A percentile compares a stretch with the other conserved stretches of the same genome.
phyloP scores from a whole-genome alignment of 2,329 filamentous ascomycete genomes.

The Xylariaceae sp. region DNA sequence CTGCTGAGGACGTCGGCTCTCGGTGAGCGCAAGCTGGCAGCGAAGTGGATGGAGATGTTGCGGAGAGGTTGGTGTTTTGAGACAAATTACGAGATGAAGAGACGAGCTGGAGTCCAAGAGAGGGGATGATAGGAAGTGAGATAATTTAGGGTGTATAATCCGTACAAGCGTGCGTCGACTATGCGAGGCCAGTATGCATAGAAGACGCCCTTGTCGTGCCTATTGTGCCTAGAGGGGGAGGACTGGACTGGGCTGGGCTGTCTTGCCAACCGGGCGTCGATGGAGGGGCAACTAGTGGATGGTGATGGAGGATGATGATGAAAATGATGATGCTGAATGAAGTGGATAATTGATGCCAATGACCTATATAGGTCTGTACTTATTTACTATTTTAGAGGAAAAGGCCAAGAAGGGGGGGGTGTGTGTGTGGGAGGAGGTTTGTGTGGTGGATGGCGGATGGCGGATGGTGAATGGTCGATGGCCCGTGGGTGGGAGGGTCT shows the following conservation, averaged over 20 bases:
- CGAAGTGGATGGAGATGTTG: constrained; percentile 4
- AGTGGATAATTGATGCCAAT: constrained; percentile 10
- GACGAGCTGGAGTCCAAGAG: background rate
- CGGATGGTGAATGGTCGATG: background rate
- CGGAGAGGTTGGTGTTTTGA: constrained; percentile 19
- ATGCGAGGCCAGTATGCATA: constrained; percentile 24
- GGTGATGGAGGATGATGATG: constrained; percentile 12
- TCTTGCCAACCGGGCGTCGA: constrained; percentile 2
- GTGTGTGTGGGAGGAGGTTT: background rate
- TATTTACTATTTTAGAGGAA: background rate
- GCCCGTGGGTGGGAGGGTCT: background rate
- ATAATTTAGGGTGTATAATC: constrained; percentile 8
- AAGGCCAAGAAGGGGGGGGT: background rate
- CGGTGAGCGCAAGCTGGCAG: constrained; percentile 1
- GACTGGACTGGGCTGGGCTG: constrained; percentile 1
- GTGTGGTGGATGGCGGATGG: background rate
- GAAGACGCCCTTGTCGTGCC: constrained; percentile 12
- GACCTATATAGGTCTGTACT: constrained; percentile 4
- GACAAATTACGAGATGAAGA: constrained; percentile 15
- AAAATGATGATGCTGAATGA: constrained; percentile 12
- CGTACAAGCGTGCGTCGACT: constrained; percentile 20
- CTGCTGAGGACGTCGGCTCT: background rate
- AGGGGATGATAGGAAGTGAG: constrained; percentile 12
- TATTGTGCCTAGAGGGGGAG: constrained; percentile 6
- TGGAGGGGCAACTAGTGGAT: constrained; percentile 14